Evolutionary conservation across 805 yeast genomes (phyloP).

Genomic region (Candida anglica): DNA sequence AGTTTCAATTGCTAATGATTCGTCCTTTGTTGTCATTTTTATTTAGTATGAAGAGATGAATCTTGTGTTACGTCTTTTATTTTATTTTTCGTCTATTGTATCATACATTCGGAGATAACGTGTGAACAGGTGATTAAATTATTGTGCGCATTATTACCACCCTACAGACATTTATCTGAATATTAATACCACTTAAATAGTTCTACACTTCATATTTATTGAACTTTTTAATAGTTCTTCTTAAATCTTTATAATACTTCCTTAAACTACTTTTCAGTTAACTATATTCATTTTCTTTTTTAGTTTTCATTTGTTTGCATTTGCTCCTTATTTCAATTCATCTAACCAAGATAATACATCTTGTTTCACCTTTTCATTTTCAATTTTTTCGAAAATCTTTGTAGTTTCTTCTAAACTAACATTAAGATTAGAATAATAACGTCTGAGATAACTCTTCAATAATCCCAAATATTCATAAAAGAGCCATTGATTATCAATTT

Average conservation of each 20-base stretch:
- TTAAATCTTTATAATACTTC: too few relatives aligned
- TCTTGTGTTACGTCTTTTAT: neutral
- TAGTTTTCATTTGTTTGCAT: neutral
- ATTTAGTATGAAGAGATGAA: neutral
- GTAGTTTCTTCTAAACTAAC: slow-evolving; percentile 12
- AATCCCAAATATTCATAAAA: slow-evolving; percentile 40
- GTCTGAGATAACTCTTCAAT: slow-evolving; percentile 35
- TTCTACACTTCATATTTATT: too few relatives aligned
- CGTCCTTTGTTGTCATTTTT: too few relatives aligned
- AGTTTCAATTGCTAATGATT: slow-evolving; percentile 53
- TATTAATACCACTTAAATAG: too few relatives aligned
- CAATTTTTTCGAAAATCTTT: slow-evolving; percentile 13
- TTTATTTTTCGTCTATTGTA: neutral
- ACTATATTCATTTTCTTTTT: neutral
- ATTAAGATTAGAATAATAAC: slow-evolving; percentile 10
- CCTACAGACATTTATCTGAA: too few relatives aligned
- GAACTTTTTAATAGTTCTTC: neutral
- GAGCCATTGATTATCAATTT: slow-evolving; percentile 37
- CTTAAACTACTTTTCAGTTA: neutral
- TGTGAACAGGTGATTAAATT: too few relatives aligned
- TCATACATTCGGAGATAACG: too few relatives aligned
- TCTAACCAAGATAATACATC: slow-evolving; percentile 18
- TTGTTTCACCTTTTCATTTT: slow-evolving; percentile 16
- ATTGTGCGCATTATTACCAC: too few relatives aligned
- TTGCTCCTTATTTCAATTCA: slow-evolving; percentile 8